Base-by-base conservation (phyloP, 2,329 filamentous ascomycete genomes). In the Phialocephala sp. region DNA sequence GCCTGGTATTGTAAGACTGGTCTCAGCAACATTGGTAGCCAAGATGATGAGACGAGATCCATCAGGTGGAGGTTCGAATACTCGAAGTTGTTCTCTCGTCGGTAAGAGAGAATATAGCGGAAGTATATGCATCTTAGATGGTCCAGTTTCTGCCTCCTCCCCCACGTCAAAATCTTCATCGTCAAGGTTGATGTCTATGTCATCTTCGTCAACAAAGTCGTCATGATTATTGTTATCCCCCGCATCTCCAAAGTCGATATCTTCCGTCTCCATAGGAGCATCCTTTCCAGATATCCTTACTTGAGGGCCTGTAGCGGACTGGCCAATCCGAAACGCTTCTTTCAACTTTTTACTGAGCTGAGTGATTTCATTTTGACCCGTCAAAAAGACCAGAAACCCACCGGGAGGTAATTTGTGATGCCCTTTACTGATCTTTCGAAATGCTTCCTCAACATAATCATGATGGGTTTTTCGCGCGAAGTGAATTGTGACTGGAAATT, bases 21-120 rank as follows among this genome's bases (percentile, higher is more conserved):
- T 99, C 79, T 99, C 95, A 0, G 95, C 95, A 54, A 99, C 93
- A 78, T 99, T 99, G 52, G 95, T 99, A 0, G 95, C 93, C 47
- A 99, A 80, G 4, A 99, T 91, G 60, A 99, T 91, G 27, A 95
- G 85, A 9, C 95, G 88, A 9, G 91, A 91, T 18, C 91, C 91
- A 63, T 94, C 91, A 0, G 94, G 94, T 0, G 92, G 87, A 0
- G 90, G 84, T 69, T 97, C 90, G 73, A 99, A 99, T 11, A 99
- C 93, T 66, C 88, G 88, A 76, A 97, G 85, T 79, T 99, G 95
- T 73, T 98, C 93, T 71, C 89, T 90, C 2, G 94, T 97, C 0
- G 94, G 92, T 0, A 99, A 82, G 60, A 97, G 87, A 2, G 95
- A 98, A 79, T 97, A 99, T 0, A 99, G 85, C 0, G 95, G 94